These are phyloP conservation scores for Gamsiella multidivaricata DNA, from an alignment of 192 early-diverging fungal genomes.

Conservation along the genomic window DNA sequence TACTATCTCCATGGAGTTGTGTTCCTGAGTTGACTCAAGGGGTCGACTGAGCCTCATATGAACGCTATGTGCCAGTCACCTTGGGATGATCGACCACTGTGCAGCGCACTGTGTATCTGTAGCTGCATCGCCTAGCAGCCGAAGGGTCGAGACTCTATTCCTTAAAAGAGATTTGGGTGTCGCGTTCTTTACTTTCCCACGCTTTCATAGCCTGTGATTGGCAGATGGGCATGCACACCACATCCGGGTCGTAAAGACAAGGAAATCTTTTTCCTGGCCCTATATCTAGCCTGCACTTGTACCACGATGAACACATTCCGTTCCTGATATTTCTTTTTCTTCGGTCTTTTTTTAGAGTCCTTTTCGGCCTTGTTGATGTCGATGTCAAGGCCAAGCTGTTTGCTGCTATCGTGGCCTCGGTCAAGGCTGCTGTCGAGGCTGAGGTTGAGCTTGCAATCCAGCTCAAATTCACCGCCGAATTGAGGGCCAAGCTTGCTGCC, in stretches of 20 bases:
- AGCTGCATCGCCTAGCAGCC: no score
- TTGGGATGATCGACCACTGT: neutral
- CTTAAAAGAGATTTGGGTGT: no score
- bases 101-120: neutral
- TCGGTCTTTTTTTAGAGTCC: conserved; percentile 17
- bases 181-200: no score
- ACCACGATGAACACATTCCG: no score
- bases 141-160: no score
- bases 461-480: conserved; percentile 40
- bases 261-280: conserved; percentile 4
- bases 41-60: no score
- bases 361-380: conserved; percentile 38
- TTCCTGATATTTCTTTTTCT: conserved; percentile 1
- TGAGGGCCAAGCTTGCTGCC: conserved; percentile 42
- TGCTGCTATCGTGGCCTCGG: conserved; percentile 33
- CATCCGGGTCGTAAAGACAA: neutral
- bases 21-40: no score
- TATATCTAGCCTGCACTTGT: neutral
- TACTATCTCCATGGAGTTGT: no score
- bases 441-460: conserved; percentile 46
- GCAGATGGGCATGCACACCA: neutral
- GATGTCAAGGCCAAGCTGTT: conserved; percentile 43
- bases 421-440: conserved; percentile 52
- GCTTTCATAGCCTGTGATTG: no score
- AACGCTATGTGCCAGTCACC: no score